Evolutionary conservation across 2,329 filamentous ascomycete species (phyloP).

Genomic region (Cercospora berteroae): DNA sequence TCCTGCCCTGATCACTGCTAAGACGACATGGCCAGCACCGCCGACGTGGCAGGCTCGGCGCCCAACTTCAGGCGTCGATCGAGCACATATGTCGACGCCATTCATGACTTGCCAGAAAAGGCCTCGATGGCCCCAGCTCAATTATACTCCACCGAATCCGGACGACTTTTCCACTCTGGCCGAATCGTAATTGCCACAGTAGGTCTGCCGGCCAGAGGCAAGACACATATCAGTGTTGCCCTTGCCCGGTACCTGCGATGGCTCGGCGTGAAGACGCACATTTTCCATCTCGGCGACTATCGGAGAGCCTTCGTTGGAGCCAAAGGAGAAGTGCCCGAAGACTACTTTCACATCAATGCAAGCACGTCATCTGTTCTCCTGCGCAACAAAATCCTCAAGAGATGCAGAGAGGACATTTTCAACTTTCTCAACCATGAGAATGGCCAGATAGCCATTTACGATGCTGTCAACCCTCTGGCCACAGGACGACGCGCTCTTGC

Average conservation of each 20-base stretch:
- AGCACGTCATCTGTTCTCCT: slow-evolving; percentile 89
- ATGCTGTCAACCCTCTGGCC: slow-evolving; percentile 91
- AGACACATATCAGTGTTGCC: slow-evolving; percentile 97
- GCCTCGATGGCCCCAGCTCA: slow-evolving; percentile 87
- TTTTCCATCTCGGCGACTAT: slow-evolving; percentile 97
- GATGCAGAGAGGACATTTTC: slow-evolving; percentile 95
- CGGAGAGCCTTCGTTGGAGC: slow-evolving; percentile 84
- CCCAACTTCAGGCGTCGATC: slow-evolving; percentile 87
- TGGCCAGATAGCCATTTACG: slow-evolving; percentile 96
- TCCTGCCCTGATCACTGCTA: slow-evolving; percentile 3
- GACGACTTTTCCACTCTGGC: slow-evolving; percentile 92
- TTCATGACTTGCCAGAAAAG: slow-evolving; percentile 86
- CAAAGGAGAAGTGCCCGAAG: slow-evolving; percentile 81
- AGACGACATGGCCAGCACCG: slow-evolving; percentile 52
- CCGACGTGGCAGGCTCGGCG: slow-evolving; percentile 87
- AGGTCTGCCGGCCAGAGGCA: slow-evolving; percentile 88
- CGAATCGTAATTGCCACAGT: slow-evolving; percentile 97
- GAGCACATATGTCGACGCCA: slow-evolving; percentile 94
- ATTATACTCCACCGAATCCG: slow-evolving; percentile 97
- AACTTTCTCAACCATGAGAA: slow-evolving; percentile 96
- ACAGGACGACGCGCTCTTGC: slow-evolving; percentile 78
- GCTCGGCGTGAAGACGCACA: slow-evolving; percentile 96
- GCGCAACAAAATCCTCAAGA: slow-evolving; percentile 94
- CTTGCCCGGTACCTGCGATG: slow-evolving; percentile 91
- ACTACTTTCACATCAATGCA: slow-evolving; percentile 97